These are phyloP conservation scores for Cadophora sp. DNA, from an alignment of 2,329 filamentous ascomycete genomes.

Conservation along the genomic window DNA sequence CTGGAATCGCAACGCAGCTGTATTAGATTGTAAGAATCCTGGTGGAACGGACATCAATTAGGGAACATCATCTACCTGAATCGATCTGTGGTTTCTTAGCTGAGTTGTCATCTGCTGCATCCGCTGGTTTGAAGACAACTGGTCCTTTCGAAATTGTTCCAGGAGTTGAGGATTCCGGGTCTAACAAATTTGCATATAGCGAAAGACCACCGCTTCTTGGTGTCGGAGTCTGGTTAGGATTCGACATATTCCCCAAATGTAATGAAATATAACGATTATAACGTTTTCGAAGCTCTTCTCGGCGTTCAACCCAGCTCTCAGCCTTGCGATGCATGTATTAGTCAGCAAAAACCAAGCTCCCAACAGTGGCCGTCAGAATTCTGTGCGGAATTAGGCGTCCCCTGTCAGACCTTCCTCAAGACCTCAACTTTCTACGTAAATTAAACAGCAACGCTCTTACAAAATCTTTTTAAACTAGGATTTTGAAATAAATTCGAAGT, in stretches of 20 bases:
- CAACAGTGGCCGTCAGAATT: too few species aligned
- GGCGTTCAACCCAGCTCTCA: conserved; percentile 14
- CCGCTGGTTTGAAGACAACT: conserved; percentile 67
- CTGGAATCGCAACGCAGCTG: conserved; percentile 80
- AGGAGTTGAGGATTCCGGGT: conserved; percentile 59
- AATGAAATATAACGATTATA: neutral
- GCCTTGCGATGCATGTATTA: conserved; percentile 22
- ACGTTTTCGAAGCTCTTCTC: neutral
- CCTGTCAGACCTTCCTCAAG: too few species aligned
- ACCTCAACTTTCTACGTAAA: too few species aligned
- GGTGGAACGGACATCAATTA: conserved; percentile 40
- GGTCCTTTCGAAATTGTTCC: conserved; percentile 78
- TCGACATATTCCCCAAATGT: conserved; percentile 38
- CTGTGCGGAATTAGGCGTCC: too few species aligned
- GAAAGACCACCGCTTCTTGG: conserved; percentile 62
- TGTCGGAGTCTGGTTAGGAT: conserved; percentile 37
- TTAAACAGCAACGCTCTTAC: too few species aligned
- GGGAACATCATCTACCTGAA: conserved; percentile 59
- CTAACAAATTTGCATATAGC: conserved; percentile 85
- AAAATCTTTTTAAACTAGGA: too few species aligned
- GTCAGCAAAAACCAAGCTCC: too few species aligned
- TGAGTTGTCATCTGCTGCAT: conserved; percentile 51
- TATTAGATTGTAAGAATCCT: conserved; percentile 52
- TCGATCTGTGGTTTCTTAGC: conserved; percentile 66
- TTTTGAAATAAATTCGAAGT: too few species aligned